Conservation (phyloP, 805 yeast species). For the Monosporozyma solicola region DNA sequence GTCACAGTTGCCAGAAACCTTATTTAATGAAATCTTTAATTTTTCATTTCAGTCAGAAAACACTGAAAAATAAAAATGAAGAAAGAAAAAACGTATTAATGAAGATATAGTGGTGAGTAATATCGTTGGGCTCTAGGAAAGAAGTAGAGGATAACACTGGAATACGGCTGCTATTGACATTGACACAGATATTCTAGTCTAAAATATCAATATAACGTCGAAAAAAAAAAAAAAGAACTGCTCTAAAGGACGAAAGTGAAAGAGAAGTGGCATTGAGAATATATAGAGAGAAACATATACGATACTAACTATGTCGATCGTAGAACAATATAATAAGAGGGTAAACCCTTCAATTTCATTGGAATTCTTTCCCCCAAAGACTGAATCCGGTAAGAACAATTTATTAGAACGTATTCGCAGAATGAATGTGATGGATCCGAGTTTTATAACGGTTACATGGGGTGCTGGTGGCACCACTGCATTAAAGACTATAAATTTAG, state of each 20-base stretch:
- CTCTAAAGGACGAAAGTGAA: no score
- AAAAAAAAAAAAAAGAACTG: no score
- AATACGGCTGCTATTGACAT: background rate
- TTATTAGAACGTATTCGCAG: conserved; percentile 79
- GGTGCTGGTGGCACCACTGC: conserved; percentile 97
- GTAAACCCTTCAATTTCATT: conserved; percentile 63
- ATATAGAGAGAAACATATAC: background rate
- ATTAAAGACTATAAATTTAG: conserved; percentile 75
- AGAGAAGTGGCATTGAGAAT: background rate
- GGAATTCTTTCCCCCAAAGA: conserved; percentile 97
- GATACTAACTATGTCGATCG: conserved; percentile 16
- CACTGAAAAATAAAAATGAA: background rate
- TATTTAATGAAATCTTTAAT: background rate
- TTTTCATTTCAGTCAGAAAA: background rate
- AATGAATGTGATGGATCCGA: conserved; percentile 80
- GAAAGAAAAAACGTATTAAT: background rate
- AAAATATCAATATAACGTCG: background rate
- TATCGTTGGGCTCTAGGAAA: background rate
- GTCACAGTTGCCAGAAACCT: background rate
- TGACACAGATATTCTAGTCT: background rate
- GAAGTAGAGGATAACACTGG: background rate
- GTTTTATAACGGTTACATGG: conserved; percentile 92
- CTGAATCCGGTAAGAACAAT: conserved; percentile 79
- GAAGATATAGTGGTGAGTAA: background rate
- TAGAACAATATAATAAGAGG: conserved; percentile 44